Evolutionary conservation across 305 asterid genomes (phyloP).

Genomic region (Fraxinus albicans): DNA sequence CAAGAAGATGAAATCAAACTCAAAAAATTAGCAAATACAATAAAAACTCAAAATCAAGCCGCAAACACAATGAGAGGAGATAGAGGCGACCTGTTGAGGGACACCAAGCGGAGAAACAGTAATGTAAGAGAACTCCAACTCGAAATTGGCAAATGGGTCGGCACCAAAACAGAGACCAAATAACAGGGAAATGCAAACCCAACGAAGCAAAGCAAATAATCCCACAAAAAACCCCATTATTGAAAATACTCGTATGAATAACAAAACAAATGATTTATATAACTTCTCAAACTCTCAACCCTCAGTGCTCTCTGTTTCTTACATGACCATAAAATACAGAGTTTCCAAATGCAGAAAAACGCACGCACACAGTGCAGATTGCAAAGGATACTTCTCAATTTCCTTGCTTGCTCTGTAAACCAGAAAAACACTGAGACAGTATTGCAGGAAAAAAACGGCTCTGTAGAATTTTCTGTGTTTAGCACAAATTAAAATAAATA

Average conservation of each 20-base stretch:
- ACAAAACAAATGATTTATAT: not conserved
- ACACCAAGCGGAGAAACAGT: constrained; percentile 87
- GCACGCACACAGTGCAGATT: not conserved
- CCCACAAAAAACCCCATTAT: constrained; percentile 25
- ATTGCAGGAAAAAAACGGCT: not conserved
- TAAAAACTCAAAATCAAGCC: not conserved
- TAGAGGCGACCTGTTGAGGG: constrained; percentile 74
- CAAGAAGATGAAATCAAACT: not conserved
- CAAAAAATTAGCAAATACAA: not conserved
- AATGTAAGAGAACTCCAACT: constrained; percentile 66
- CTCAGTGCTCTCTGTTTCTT: not conserved
- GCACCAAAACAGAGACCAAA: constrained; percentile 46
- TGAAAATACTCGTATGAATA: not conserved
- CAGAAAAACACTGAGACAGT: not conserved
- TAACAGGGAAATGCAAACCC: constrained; percentile 41
- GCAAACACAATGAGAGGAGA: not conserved
- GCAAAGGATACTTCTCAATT: constrained; percentile 14
- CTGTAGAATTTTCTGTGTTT: not conserved
- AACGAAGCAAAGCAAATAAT: constrained; percentile 26
- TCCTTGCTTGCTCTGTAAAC: not conserved
- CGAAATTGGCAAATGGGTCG: constrained; percentile 63
- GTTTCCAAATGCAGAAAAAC: constrained; percentile 4
- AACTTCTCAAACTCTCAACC: constrained; percentile 15
- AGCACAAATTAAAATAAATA: not conserved
- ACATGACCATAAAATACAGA: constrained; percentile 7